These are phyloP conservation scores for Camelina neglecta DNA, from an alignment of 345 rosid genomes.

Conservation along the genomic window DNA sequence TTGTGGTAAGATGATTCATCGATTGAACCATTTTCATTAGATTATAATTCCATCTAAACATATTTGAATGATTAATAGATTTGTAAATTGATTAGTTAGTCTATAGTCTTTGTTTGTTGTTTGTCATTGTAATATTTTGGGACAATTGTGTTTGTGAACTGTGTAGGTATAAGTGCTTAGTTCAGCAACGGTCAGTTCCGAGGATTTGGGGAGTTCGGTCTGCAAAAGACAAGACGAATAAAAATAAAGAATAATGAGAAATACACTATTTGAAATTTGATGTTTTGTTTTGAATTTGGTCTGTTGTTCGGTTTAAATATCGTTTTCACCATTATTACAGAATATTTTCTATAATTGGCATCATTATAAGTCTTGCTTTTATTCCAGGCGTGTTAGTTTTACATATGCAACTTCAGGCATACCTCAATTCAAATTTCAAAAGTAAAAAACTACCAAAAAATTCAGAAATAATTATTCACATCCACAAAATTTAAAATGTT, in stretches of 20 bases:
- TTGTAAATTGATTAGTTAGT: not conserved
- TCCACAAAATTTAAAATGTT: conserved; percentile 8
- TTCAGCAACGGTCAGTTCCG: conserved; percentile 38
- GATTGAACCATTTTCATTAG: not conserved
- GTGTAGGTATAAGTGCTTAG: conserved; percentile 38
- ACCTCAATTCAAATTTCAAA: conserved; percentile 36
- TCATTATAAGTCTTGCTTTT: conserved; percentile 30
- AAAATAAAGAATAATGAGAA: conserved; percentile 27
- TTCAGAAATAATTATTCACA: conserved; percentile 2
- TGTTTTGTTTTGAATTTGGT: conserved; percentile 18
- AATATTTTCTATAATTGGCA: conserved; percentile 37
- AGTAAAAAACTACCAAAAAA: conserved; percentile 12
- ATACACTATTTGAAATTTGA: not conserved
- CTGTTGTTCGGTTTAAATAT: conserved; percentile 28
- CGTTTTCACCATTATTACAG: conserved; percentile 32
- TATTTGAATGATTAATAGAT: not conserved
- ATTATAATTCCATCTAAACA: not conserved
- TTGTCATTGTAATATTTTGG: not conserved
- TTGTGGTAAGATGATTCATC: conserved; percentile 35
- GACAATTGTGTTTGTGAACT: conserved; percentile 20
- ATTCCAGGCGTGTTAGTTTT: conserved; percentile 29
- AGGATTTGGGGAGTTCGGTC: conserved; percentile 43
- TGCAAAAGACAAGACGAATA: conserved; percentile 32
- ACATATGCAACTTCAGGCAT: conserved; percentile 17
- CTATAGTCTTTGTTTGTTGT: conserved; percentile 10